Conservation (phyloP, 179 eudicot species). For the Beta macrorhiza region DNA sequence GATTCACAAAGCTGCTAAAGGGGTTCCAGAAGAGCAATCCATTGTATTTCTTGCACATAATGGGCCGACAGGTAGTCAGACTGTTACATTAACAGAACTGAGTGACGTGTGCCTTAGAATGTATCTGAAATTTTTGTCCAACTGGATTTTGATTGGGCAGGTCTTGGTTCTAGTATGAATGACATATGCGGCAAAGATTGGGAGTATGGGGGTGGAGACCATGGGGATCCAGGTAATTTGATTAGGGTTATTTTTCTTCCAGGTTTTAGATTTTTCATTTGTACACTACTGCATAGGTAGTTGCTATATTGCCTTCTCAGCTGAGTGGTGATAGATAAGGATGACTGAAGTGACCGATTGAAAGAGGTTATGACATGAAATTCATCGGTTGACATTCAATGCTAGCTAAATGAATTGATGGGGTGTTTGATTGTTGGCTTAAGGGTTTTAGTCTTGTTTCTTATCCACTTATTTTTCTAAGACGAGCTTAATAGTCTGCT, state of each 20-base stretch:
- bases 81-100: not conserved
- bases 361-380: conserved; percentile 2
- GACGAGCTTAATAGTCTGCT: not conserved
- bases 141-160: conserved; percentile 36
- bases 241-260: not conserved
- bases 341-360: not conserved
- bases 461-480: not conserved
- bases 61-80: conserved; percentile 75
- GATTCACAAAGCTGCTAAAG: conserved; percentile 61
- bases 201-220: conserved; percentile 60
- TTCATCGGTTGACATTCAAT: conserved; percentile 5
- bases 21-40: conserved; percentile 61
- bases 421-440: not conserved
- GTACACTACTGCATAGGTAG: not conserved
- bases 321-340: not conserved
- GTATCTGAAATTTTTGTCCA: not conserved
- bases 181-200: conserved; percentile 82
- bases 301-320: not conserved
- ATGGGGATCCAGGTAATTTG: conserved; percentile 80
- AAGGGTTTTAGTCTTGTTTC: not conserved
- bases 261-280: not conserved
- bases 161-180: conserved; percentile 64
- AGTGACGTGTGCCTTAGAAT: not conserved
- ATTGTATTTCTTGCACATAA: conserved; percentile 84
- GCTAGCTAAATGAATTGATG: not conserved